Base-by-base conservation (phyloP, 352 stramenopile genomes). In the Phytophthora hybrid region DNA sequence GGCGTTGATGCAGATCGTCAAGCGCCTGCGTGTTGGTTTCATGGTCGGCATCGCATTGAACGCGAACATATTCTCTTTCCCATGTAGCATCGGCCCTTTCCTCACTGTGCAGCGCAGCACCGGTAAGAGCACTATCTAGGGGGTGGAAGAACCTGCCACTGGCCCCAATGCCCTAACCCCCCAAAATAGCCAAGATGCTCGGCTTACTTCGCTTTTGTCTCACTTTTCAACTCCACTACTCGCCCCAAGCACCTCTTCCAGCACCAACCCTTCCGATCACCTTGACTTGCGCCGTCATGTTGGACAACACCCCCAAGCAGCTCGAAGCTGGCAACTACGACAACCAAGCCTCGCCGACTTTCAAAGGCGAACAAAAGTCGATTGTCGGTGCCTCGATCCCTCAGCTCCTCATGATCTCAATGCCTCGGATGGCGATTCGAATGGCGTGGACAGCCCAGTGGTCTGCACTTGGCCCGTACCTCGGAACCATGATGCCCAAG, bases 371-470 rank as follows among this genome's bases (percentile, higher is more conserved):
- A 37, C 56, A 26, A 44, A 63, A 54, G 34, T 69, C 63, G 9
- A 49, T 69, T 11, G 52, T 65, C 39, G 34, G 64, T 19, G 70
- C 70, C 26, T 73, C 70, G 26, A 77, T 77, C 64, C 70, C 70
- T 37, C 70, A 73, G 2, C 59, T 77, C 3, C 39, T 77, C 3
- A 37, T 77, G 23, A 77, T 77, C 31, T 67, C 70, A 53, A 77
- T 77, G 70, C 64, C 70, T 49, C 63, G 70, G 4, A 77, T 77
- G 70, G 70, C 70, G n/a, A 59, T 77, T 34, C 63, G 70, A 8
- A 77, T 77, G 70, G 70, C 70, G 1, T 77, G 70, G 70, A 1
- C 70, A 0, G 64, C 70, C 31, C 70, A 77, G 53, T 77, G 70
- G 70, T n/a, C 70, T 31, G 70, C 70, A 23, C 70, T 77, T 34